A percentile compares a stretch with the other conserved stretches of the same genome.
These are phyloP conservation scores for Trichocladium uniseriatum DNA, from an alignment of 495 filamentous ascomycete genomes.

Conservation along the genomic window DNA sequence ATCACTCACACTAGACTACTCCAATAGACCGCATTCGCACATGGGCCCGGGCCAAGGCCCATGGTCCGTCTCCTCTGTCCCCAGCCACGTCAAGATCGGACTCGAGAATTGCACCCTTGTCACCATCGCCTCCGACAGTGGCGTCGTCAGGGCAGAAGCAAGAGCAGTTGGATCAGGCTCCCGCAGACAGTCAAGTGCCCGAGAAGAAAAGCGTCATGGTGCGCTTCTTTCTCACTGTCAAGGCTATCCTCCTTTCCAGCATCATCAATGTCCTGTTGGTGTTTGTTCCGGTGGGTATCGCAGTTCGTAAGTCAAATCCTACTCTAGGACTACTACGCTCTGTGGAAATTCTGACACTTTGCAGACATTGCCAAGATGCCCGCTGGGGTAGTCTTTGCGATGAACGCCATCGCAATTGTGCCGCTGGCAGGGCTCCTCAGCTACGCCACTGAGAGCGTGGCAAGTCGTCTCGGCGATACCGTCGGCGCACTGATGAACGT, in stretches of 20 bases:
- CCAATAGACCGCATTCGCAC: constrained; percentile 9
- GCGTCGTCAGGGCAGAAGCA: neutral
- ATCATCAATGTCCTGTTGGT: constrained; percentile 72
- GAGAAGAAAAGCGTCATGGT: constrained; percentile 34
- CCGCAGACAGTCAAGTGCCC: neutral
- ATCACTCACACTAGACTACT: neutral
- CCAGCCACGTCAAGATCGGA: neutral
- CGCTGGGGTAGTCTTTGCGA: constrained; percentile 30
- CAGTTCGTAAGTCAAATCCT: constrained; percentile 41
- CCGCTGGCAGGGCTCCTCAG: constrained; percentile 71
- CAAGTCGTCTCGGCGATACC: constrained; percentile 67
- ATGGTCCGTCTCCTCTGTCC: neutral
- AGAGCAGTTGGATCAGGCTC: neutral
- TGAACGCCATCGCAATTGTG: constrained; percentile 78
- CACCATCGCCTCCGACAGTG: neutral
- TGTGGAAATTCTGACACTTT: neutral
- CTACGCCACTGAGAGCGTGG: constrained; percentile 75
- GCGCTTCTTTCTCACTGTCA: constrained; percentile 43
- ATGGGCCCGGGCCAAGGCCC: constrained; percentile 13
- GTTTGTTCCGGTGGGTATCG: constrained; percentile 74
- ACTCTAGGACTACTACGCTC: constrained; percentile 10
- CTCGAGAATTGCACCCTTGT: neutral
- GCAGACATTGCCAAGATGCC: constrained; percentile 8
- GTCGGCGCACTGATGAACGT: constrained; percentile 77
- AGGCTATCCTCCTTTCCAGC: constrained; percentile 52